Evolutionary conservation across 441 rosid species (phyloP).

Genomic region (Aleurites moluccanus): DNA sequence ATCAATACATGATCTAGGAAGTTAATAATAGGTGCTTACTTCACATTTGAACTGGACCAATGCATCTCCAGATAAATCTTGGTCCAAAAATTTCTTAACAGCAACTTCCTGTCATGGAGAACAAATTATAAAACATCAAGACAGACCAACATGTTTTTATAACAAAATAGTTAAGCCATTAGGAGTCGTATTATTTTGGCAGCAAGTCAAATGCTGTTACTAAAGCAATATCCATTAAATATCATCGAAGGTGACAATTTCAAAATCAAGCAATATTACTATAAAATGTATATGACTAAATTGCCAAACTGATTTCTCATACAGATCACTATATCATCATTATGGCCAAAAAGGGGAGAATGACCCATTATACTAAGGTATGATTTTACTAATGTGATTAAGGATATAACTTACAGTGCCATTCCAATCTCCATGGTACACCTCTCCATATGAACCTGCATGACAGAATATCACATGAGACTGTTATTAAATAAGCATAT

Average conservation of each 20-base stretch:
- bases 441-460: conserved; percentile 98
- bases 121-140: conserved; percentile 23
- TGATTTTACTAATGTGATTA: neutral
- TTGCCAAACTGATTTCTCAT: conserved; percentile 6
- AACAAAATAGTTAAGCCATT: conserved; percentile 1
- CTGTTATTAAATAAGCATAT: conserved; percentile 3
- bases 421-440: conserved; percentile 91
- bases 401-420: conserved; percentile 78
- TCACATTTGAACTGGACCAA: conserved; percentile 87
- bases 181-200: conserved; percentile 5
- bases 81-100: conserved; percentile 93
- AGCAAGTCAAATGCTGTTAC: conserved; percentile 10
- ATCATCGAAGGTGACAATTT: neutral
- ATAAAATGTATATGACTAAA: neutral
- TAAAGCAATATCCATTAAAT: neutral
- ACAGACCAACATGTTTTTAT: conserved; percentile 2
- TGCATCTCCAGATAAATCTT: conserved; percentile 92
- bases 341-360: conserved; percentile 11
- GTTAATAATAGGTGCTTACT: conserved; percentile 44
- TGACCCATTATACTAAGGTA: neutral
- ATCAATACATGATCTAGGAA: conserved; percentile 1
- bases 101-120: conserved; percentile 85
- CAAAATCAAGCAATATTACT: conserved; percentile 5
- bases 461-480: conserved; percentile 22
- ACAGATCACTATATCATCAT: conserved; percentile 4